Evolutionary conservation across 2,329 filamentous ascomycete species (phyloP).

Genomic region (Ceratocystis cubensis): DNA sequence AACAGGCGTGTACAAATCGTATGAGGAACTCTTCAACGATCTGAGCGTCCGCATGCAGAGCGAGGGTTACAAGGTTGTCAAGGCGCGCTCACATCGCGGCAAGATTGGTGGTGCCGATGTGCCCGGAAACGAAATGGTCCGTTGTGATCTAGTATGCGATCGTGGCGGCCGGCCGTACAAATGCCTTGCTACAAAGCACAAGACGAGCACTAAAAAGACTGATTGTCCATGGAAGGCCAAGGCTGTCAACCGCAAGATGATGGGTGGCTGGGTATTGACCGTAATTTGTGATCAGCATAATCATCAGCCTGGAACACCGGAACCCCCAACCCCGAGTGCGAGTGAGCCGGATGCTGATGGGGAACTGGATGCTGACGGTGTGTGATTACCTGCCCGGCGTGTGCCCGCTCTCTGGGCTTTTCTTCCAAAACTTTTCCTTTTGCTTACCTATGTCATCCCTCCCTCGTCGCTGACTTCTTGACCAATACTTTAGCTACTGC

Average conservation of each 20-base stretch:
- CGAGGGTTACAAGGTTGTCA: slow-evolving; percentile 37
- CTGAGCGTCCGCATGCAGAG: slow-evolving; percentile 33
- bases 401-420: background rate
- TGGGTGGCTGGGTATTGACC: slow-evolving; percentile 35
- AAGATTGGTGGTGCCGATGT: slow-evolving; percentile 32
- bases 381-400: background rate
- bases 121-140: slow-evolving; percentile 34
- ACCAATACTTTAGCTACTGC: slow-evolving; percentile 6
- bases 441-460: background rate
- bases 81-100: slow-evolving; percentile 33
- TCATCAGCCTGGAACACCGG: slow-evolving; percentile 34
- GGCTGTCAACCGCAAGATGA: slow-evolving; percentile 33
- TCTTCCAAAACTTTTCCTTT: background rate
- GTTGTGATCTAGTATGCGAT: slow-evolving; percentile 36
- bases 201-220: slow-evolving; percentile 36
- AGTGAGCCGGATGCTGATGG: slow-evolving; percentile 29
- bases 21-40: slow-evolving; percentile 33
- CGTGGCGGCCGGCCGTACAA: slow-evolving; percentile 35
- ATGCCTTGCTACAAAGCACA: slow-evolving; percentile 35
- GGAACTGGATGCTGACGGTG: slow-evolving; percentile 24
- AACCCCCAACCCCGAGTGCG: slow-evolving; percentile 30
- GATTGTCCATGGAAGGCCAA: slow-evolving; percentile 37
- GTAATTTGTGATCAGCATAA: slow-evolving; percentile 35
- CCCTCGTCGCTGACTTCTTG: background rate
- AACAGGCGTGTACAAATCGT: slow-evolving; percentile 30